A percentile compares a stretch with the other conserved stretches of the same genome.
Evolutionary conservation across 1,284 basidiomycete species (phyloP).

Genomic region (Cryptococcus depauperatus): DNA sequence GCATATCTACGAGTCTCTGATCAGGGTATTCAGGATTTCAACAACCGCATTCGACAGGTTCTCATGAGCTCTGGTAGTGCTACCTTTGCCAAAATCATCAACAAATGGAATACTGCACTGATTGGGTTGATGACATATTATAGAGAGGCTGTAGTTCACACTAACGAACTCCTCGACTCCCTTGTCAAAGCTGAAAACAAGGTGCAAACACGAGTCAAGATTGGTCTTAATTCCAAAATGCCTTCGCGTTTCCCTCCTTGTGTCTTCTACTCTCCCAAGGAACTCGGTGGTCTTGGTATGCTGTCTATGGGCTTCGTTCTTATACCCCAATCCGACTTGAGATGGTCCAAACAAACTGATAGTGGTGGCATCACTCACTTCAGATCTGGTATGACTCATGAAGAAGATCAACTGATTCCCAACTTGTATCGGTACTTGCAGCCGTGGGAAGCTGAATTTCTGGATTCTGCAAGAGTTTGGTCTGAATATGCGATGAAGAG

Average conservation of each 20-base stretch:
- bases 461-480: conserved; percentile 98
- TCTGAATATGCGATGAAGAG: conserved; percentile 99
- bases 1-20: conserved; percentile 97
- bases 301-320: conserved; percentile 98
- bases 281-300: conserved; percentile 96
- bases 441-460: conserved; percentile 98
- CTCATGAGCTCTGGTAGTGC: conserved; percentile 98
- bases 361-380: conserved; percentile 89
- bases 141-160: conserved; percentile 97
- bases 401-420: conserved; percentile 89
- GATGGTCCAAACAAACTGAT: conserved; percentile 98
- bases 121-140: conserved; percentile 98
- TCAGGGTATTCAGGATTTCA: conserved; percentile 91
- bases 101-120: conserved; percentile 96
- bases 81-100: conserved; percentile 98
- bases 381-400: conserved; percentile 93
- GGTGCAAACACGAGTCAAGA: conserved; percentile 98
- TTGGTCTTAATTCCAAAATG: conserved; percentile 98
- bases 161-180: conserved; percentile 86
- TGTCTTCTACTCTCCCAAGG: conserved; percentile 94
- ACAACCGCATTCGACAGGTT: conserved; percentile 92
- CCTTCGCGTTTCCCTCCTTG: conserved; percentile 94
- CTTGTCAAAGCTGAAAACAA: conserved; percentile 97
- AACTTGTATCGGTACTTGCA: conserved; percentile 97
- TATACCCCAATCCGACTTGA: conserved; percentile 92